These are phyloP conservation scores for Misopates orontium DNA, from an alignment of 257 asterid genomes.

Conservation along the genomic window DNA sequence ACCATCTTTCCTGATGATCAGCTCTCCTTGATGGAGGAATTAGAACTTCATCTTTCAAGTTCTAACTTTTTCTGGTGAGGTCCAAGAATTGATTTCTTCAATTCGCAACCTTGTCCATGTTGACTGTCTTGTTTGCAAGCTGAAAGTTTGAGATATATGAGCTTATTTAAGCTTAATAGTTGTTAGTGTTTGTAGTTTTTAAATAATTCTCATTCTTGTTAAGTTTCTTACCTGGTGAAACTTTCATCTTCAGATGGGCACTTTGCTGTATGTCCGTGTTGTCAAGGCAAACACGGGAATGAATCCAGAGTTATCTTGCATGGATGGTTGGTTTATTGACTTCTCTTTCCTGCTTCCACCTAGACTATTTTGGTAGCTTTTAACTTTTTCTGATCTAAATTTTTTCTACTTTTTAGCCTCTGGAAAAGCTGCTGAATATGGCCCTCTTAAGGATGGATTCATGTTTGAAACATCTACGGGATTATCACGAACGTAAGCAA, in stretches of 20 bases:
- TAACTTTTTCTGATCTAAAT: conserved; percentile 9
- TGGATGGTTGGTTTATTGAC: conserved; percentile 68
- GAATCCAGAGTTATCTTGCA: conserved; percentile 98
- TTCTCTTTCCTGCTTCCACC: conserved; percentile 1
- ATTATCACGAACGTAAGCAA: conserved; percentile 70
- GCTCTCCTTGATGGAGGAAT: no score
- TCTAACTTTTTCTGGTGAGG: no score
- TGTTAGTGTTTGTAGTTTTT: conserved; percentile 9
- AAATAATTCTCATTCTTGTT: conserved; percentile 15
- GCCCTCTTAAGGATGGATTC: conserved; percentile 87
- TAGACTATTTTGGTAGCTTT: not conserved
- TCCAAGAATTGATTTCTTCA: no score
- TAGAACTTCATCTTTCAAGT: no score
- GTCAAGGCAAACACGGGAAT: conserved; percentile 82
- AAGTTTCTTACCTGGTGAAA: conserved; percentile 18
- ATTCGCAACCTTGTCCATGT: no score
- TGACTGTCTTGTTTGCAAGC: conserved; percentile 1
- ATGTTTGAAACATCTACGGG: conserved; percentile 95
- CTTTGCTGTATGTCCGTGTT: conserved; percentile 83
- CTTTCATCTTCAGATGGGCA: conserved; percentile 61
- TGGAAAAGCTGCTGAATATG: conserved; percentile 92
- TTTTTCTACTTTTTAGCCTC: conserved; percentile 40
- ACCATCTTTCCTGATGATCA: no score
- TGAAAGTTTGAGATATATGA: conserved; percentile 11
- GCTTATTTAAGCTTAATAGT: not conserved